Evolutionary conservation across 1,284 basidiomycete species (phyloP).

Genomic region (Trametes hirsuta): DNA sequence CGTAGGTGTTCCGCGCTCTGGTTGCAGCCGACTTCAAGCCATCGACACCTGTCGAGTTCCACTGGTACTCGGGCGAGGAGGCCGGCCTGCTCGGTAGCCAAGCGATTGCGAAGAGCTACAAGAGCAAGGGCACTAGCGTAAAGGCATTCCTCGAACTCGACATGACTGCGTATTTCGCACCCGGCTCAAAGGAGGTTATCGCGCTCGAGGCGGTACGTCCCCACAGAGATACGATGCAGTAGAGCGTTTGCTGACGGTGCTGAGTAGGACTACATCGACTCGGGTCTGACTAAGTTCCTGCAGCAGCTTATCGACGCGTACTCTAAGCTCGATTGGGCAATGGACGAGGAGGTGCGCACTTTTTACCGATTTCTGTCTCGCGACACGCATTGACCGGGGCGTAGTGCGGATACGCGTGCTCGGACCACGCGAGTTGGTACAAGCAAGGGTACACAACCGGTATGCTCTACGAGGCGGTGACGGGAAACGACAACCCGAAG

Average conservation of each 20-base stretch:
- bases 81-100: conserved; percentile 70
- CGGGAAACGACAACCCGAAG: conserved; percentile 48
- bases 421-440: conserved; percentile 50
- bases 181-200: conserved; percentile 60
- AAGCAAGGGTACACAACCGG: conserved; percentile 47
- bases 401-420: conserved; percentile 47
- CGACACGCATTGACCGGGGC: background rate
- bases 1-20: conserved; percentile 48
- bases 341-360: conserved; percentile 42
- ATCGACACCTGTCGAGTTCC: conserved; percentile 64
- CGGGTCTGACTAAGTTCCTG: conserved; percentile 43
- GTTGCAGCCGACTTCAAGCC: conserved; percentile 55
- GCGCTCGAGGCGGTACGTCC: conserved; percentile 53
- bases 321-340: conserved; percentile 43
- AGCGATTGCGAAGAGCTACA: conserved; percentile 64
- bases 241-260: background rate
- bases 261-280: conserved; percentile 57
- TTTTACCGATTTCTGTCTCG: background rate
- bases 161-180: conserved; percentile 65
- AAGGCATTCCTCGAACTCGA: conserved; percentile 50
- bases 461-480: conserved; percentile 47
- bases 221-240: background rate
- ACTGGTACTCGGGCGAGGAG: conserved; percentile 70
- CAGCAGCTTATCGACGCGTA: conserved; percentile 43
- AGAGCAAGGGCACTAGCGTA: conserved; percentile 47